Percentiles rank a stretch among this genome's conserved stretches.
phyloP scores from a whole-genome alignment of 371 early-diverging fungal genomes.

The Mucor saturninus region DNA sequence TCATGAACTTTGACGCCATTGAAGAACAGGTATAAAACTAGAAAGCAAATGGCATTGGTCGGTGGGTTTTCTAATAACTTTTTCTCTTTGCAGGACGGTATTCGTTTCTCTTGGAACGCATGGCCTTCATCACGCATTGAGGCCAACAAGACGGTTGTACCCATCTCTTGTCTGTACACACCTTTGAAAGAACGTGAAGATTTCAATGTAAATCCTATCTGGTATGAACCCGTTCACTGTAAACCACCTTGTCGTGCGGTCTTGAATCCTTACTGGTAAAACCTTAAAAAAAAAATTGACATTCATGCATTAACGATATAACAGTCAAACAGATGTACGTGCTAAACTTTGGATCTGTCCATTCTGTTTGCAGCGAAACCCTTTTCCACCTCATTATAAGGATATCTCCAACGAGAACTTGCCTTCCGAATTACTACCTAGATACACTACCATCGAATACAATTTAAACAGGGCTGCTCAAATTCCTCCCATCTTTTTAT shows the following conservation, averaged over 20 bases:
- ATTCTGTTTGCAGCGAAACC: conserved; percentile 97
- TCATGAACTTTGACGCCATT: conserved; percentile 88
- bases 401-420: conserved; percentile 95
- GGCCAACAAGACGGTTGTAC: conserved; percentile 95
- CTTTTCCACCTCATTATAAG: conserved; percentile 98
- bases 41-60: neutral
- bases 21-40: conserved; percentile 68
- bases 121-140: conserved; percentile 95
- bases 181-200: conserved; percentile 95
- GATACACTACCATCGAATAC: conserved; percentile 98
- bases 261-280: conserved; percentile 97
- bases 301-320: conserved; percentile 8
- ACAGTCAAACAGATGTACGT: conserved; percentile 92
- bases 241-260: conserved; percentile 96
- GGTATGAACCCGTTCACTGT: conserved; percentile 98
- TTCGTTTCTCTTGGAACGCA: conserved; percentile 99
- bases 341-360: conserved; percentile 99
- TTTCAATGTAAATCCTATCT: conserved; percentile 59
- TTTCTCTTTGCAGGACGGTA: conserved; percentile 68
- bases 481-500: conserved; percentile 95
- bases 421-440: conserved; percentile 95
- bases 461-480: conserved; percentile 80
- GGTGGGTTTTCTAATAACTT: neutral
- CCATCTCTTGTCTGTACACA: conserved; percentile 96
- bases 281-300: neutral